A percentile compares a stretch with the other conserved stretches of the same genome.
These are phyloP conservation scores for Pisolithus thermaeus DNA, from an alignment of 1,284 basidiomycete species.

Conservation along the genomic window DNA sequence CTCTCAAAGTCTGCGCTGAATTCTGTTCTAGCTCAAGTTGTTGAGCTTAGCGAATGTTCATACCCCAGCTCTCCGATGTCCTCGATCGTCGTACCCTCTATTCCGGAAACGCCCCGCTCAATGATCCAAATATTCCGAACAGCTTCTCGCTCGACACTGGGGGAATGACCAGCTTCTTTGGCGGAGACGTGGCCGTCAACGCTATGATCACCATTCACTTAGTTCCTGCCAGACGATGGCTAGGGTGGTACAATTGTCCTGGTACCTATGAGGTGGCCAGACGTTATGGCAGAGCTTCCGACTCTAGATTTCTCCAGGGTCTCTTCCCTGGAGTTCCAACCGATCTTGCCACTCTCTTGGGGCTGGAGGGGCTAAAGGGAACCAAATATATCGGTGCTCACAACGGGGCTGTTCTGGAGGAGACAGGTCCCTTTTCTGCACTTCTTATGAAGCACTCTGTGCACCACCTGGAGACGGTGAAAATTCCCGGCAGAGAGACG, in stretches of 20 bases:
- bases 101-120: background rate
- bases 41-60: background rate
- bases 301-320: slow-evolving; percentile 2
- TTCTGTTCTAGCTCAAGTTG: background rate
- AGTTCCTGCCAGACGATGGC: slow-evolving; percentile 17
- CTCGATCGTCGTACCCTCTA: background rate
- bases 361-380: slow-evolving; percentile 11
- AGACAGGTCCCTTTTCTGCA: slow-evolving; percentile 14
- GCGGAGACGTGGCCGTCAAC: slow-evolving; percentile 22
- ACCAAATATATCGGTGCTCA: slow-evolving; percentile 18
- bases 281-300: slow-evolving; percentile 14
- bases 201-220: slow-evolving; percentile 21
- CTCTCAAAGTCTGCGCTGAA: background rate
- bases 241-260: slow-evolving; percentile 28
- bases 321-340: slow-evolving; percentile 7
- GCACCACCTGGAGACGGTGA: background rate
- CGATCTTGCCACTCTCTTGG: slow-evolving; percentile 15
- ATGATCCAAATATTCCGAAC: background rate
- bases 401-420: slow-evolving; percentile 18
- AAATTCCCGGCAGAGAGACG: background rate
- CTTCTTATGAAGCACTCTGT: slow-evolving; percentile 15
- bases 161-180: slow-evolving; percentile 12
- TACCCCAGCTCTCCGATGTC: background rate
- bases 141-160: slow-evolving; percentile 10
- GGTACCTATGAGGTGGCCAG: slow-evolving; percentile 21